These are phyloP conservation scores for Russula virescens DNA, from an alignment of 768 basidiomycete species.

Conservation along the genomic window DNA sequence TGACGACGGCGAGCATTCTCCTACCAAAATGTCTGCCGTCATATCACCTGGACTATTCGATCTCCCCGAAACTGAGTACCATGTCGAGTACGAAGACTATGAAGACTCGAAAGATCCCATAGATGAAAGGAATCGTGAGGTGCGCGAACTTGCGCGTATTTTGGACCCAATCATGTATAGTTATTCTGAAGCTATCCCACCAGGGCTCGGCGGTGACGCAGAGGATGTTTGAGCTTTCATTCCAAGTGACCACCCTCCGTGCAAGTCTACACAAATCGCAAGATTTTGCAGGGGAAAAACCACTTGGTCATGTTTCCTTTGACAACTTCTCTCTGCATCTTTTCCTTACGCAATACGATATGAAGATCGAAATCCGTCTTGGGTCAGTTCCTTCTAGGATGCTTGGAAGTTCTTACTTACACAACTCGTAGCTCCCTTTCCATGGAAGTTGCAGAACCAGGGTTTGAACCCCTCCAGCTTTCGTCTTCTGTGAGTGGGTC, in stretches of 20 bases:
- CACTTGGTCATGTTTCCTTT: constrained; percentile 73
- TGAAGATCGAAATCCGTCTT: constrained; percentile 79
- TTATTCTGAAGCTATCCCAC: not conserved
- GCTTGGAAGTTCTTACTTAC: constrained; percentile 20
- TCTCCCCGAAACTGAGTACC: constrained; percentile 56
- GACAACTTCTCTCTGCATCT: constrained; percentile 74
- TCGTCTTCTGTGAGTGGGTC: constrained; percentile 52
- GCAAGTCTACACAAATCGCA: constrained; percentile 72
- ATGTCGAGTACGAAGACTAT: constrained; percentile 50
- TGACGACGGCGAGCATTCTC: constrained; percentile 38
- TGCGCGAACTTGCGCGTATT: constrained; percentile 33
- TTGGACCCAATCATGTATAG: not conserved
- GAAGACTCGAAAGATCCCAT: constrained; percentile 52
- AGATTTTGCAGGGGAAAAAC: constrained; percentile 56
- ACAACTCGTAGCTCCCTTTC: constrained; percentile 53
- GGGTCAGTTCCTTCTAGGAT: constrained; percentile 40
- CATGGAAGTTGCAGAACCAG: constrained; percentile 64
- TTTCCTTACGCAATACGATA: constrained; percentile 73
- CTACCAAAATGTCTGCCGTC: not conserved
- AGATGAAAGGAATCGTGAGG: constrained; percentile 44
- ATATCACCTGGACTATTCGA: constrained; percentile 44
- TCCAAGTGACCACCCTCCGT: constrained; percentile 78
- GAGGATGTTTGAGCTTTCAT: constrained; percentile 76
- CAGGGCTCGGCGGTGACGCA: constrained; percentile 44
- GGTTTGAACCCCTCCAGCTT: constrained; percentile 49